A percentile compares a stretch with the other conserved stretches of the same genome.
Conservation (phyloP, 352 stramenopile genomes). For the Globisporangium iwayamae region DNA sequence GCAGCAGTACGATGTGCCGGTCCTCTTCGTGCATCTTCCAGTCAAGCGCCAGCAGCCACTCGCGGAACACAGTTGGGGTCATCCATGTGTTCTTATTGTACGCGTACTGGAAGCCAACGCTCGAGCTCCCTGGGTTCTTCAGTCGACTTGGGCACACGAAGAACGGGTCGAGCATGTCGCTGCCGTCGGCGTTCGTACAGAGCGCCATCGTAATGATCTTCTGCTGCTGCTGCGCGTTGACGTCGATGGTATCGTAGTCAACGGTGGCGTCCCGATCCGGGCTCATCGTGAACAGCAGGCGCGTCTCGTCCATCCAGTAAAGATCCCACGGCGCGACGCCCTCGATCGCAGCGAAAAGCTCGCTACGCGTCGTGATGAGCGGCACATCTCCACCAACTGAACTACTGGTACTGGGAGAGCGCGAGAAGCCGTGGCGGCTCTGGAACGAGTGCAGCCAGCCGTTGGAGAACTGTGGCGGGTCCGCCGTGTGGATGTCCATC, state of each 20-base stretch:
- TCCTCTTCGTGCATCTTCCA: constrained; percentile 75
- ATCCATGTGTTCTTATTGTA: constrained; percentile 73
- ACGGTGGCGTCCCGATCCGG: constrained; percentile 26
- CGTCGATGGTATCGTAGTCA: not conserved
- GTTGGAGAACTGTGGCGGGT: constrained; percentile 81
- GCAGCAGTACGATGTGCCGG: constrained; percentile 62
- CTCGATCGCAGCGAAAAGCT: constrained; percentile 44
- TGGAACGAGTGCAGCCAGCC: constrained; percentile 86
- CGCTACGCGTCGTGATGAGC: constrained; percentile 40
- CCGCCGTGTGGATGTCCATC: constrained; percentile 37
- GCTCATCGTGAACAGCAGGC: constrained; percentile 44
- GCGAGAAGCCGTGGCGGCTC: constrained; percentile 63
- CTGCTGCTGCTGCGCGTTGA: constrained; percentile 5
- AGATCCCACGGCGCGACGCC: constrained; percentile 51
- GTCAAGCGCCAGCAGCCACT: constrained; percentile 76
- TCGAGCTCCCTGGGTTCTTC: constrained; percentile 7
- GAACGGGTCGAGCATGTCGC: constrained; percentile 65
- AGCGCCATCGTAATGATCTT: constrained; percentile 55
- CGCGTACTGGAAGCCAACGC: constrained; percentile 49
- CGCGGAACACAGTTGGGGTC: constrained; percentile 67
- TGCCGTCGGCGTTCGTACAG: constrained; percentile 64
- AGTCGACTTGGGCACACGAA: constrained; percentile 48
- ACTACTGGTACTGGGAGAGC: constrained; percentile 19
- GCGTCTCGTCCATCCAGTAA: constrained; percentile 76
- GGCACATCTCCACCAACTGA: constrained; percentile 24